Conservation (phyloP, 306 rosid species). For the Casuarina equisetifolia region DNA sequence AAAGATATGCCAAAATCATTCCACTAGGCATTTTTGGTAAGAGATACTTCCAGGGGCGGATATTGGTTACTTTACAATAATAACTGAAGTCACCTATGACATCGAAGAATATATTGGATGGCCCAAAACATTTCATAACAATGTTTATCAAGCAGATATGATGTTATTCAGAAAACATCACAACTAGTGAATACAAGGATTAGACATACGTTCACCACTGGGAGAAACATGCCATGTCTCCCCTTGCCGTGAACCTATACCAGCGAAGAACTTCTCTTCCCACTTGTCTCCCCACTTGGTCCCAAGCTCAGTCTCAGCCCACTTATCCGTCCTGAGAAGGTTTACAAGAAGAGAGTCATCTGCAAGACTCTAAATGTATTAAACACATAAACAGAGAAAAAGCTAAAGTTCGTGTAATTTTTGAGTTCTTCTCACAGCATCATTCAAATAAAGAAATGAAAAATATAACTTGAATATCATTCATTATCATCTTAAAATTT, state of each 20-base stretch:
- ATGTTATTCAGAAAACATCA: background rate
- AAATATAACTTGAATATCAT: background rate
- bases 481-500: background rate
- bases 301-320: conserved; percentile 97
- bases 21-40: background rate
- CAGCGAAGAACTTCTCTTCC: conserved; percentile 93
- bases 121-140: background rate
- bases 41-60: background rate
- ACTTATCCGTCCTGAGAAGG: conserved; percentile 90
- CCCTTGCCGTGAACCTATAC: conserved; percentile 95
- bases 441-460: background rate
- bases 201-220: conserved; percentile 72
- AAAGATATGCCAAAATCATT: background rate
- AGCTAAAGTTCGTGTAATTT: background rate
- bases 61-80: conserved; percentile 15
- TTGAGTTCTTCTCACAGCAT: background rate
- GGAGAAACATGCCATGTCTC: conserved; percentile 99
- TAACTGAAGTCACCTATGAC: conserved; percentile 15
- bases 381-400: background rate
- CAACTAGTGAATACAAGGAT: conserved; percentile 3
- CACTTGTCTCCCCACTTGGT: conserved; percentile 99
- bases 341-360: conserved; percentile 31
- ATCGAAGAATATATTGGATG: background rate
- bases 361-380: conserved; percentile 5
- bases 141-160: background rate